Evolutionary conservation across 164 flowering plant species (phyloP), one percentile per base, ranked within the genome.

Genomic region (Hamamelis virginiana): DNA sequence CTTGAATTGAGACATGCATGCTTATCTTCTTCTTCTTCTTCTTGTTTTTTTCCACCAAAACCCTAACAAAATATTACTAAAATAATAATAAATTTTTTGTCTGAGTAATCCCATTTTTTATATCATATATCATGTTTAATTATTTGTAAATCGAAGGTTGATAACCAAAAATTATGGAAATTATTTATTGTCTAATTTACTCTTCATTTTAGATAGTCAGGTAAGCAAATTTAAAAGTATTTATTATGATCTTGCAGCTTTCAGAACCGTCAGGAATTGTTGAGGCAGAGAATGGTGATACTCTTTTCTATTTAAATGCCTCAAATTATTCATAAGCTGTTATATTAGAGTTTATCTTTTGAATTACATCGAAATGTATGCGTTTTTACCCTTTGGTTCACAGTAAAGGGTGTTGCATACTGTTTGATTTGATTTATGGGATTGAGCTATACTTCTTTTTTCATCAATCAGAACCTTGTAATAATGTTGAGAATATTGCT

Each of bases 231-330:
- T 45, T 26, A 44, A 44, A 53, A 19, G 12, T 56, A 44, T 55
- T 62, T 60, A 28, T 64, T 28, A 22, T 72, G 48, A 65, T 80
- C 25, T 57, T 87, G 82, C 92, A 91, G 97, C 92, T 93, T 48
- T 91, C 95, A 41, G 97, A 93, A 78, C 98, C 98, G 60, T 79
- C 98, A 11, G 98, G 96, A 71, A 79, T 93, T 66, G 79, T 83
- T 73, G 87, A 83, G 74, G 88, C 79, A 21, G 84, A 81, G 81
- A 82, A 84, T 75, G 98, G 97, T 93, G 66, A 83, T 73, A 13
- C 15, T 52, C 58, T 53, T 55, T 47, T 16, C 27, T 4, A 25
- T 58, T 59, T 51, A 23, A 21, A 33, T 33, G 41, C 41, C 41
- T 2, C 6, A 33, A 33, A 33, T 33, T 2, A 33, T 33, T 33